A percentile compares a stretch with the other conserved stretches of the same genome.
Evolutionary conservation across 176 grass and related monocot species (phyloP).

Genomic region (Metroxylon sagu): DNA sequence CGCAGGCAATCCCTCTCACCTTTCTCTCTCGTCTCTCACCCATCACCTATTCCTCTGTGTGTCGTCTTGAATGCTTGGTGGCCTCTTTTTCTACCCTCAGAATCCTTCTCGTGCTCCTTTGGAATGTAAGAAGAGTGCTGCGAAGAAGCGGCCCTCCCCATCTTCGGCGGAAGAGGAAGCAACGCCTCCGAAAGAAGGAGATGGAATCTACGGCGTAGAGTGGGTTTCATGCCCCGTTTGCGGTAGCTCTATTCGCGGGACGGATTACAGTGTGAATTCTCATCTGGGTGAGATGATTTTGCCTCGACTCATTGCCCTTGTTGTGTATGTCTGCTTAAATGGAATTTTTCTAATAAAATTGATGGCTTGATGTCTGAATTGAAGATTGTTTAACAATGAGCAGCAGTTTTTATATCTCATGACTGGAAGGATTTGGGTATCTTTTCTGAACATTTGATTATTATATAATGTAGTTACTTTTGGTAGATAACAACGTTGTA

Average conservation of each 20-base stretch:
- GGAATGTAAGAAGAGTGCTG: background rate
- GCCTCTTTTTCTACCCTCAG: background rate
- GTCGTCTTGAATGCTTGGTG: no score
- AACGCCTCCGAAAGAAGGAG: constrained; percentile 8
- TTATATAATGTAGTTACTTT: no score
- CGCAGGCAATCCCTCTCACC: background rate
- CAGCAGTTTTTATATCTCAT: no score
- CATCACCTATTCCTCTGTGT: background rate
- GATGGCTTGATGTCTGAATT: no score
- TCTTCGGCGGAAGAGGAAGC: background rate
- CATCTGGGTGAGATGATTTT: constrained; percentile 51
- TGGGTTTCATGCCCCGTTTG: constrained; percentile 70
- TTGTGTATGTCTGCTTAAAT: no score
- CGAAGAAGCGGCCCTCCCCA: background rate
- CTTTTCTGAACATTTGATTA: no score
- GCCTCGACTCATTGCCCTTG: background rate
- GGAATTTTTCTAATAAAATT: no score
- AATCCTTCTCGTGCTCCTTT: background rate
- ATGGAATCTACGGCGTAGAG: constrained; percentile 10
- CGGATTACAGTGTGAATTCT: constrained; percentile 53
- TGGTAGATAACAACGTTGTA: no score
- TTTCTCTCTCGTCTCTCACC: background rate
- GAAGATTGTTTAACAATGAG: no score
- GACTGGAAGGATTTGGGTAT: no score
- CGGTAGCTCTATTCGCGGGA: constrained; percentile 52